phyloP scores from a whole-genome alignment of 2,329 filamentous ascomycete genomes.

The Sporothrix humicola region DNA sequence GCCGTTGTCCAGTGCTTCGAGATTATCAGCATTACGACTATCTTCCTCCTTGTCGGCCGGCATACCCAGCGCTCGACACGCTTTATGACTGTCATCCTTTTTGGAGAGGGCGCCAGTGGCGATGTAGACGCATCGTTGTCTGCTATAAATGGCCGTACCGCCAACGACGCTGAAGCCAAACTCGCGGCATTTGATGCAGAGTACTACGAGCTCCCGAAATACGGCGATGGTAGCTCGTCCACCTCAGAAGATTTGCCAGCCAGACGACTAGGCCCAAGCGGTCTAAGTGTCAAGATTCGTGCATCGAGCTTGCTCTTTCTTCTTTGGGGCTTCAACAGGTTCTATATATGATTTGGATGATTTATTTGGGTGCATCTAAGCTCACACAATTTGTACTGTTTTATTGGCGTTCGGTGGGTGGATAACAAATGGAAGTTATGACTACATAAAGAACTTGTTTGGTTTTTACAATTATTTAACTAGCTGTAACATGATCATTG shows the following conservation, averaged over 20 bases:
- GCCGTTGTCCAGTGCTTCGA: background rate
- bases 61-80: constrained; percentile 16
- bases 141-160: background rate
- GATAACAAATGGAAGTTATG: background rate
- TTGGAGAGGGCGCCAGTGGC: background rate
- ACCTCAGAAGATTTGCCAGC: background rate
- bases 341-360: constrained; percentile 15
- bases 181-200: background rate
- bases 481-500: no score
- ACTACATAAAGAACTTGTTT: background rate
- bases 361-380: background rate
- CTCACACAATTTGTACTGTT: background rate
- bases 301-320: background rate
- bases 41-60: constrained; percentile 26
- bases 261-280: background rate
- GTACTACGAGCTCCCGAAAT: constrained; percentile 7
- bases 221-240: background rate
- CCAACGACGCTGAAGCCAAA: background rate
- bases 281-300: background rate
- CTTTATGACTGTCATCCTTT: background rate
- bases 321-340: constrained; percentile 18
- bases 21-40: constrained; percentile 1
- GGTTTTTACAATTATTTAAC: background rate
- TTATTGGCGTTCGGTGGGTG: background rate
- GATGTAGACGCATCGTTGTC: background rate